Evolutionary conservation across 1,284 basidiomycete genomes (phyloP).

Genomic region (Wallemia hederae): DNA sequence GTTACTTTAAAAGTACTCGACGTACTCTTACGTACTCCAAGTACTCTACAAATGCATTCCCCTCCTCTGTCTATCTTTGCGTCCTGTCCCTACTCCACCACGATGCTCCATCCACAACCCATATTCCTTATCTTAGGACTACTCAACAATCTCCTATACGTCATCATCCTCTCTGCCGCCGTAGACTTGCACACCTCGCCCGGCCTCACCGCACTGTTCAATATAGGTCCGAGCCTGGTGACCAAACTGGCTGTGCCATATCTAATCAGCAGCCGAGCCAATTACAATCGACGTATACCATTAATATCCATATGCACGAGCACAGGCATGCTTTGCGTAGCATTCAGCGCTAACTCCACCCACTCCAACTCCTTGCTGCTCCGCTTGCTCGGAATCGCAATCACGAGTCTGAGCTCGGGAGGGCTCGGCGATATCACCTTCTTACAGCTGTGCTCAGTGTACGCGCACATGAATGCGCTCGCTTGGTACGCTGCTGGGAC

Average conservation of each 20-base stretch:
- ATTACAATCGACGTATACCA: background rate
- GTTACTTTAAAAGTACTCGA: background rate
- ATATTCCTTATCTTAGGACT: background rate
- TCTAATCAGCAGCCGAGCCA: background rate
- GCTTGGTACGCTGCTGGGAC: background rate
- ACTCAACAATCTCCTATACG: background rate
- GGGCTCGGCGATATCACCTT: background rate
- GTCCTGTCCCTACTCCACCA: too few species aligned
- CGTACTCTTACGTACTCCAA: too few species aligned
- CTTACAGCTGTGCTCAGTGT: background rate
- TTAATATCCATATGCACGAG: background rate
- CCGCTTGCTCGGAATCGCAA: background rate
- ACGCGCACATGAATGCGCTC: too few species aligned
- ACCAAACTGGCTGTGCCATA: background rate
- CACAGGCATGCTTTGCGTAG: background rate
- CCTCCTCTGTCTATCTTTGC: background rate
- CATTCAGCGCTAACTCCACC: background rate
- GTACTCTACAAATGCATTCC: background rate
- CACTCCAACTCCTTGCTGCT: background rate
- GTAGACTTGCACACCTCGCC: background rate
- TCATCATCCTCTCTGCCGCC: background rate
- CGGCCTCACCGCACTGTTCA: background rate
- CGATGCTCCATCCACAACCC: background rate
- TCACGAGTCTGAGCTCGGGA: background rate
- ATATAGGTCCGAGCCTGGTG: background rate